These are phyloP conservation scores for Alternaria brassicicola DNA, from an alignment of 2,329 filamentous ascomycete species.

Conservation along the genomic window DNA sequence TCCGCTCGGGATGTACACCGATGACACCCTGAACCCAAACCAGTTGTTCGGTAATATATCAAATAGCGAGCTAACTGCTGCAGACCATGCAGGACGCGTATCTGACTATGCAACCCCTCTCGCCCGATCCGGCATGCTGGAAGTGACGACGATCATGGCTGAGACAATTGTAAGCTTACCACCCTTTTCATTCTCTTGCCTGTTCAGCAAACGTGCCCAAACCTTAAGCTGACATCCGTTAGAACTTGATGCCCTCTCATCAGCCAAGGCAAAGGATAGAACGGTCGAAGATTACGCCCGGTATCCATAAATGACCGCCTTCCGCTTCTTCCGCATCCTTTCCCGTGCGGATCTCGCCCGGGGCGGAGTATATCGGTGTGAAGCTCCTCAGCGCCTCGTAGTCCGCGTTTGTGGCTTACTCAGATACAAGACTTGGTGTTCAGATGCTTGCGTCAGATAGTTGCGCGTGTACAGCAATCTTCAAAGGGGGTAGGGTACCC, in stretches of 20 bases:
- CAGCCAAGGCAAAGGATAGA: not conserved
- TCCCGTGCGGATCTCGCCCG: conserved; percentile 2
- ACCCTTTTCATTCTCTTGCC: not conserved
- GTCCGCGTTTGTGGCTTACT: not conserved
- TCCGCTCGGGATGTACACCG: not conserved
- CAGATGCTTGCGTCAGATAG: not conserved
- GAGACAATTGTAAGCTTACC: conserved; percentile 15
- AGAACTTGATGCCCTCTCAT: not conserved
- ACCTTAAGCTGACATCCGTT: not conserved
- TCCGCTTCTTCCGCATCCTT: conserved; percentile 30
- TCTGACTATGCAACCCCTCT: not conserved
- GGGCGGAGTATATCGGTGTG: conserved; percentile 8
- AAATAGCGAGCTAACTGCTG: not conserved
- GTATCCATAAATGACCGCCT: conserved; percentile 13
- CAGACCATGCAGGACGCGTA: not conserved
- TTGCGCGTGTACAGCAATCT: not conserved
- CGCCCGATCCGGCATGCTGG: conserved; percentile 1
- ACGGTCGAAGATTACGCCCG: not conserved
- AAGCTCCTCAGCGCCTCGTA: not conserved
- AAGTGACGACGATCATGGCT: not conserved
- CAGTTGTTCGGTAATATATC: not conserved
- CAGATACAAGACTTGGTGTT: not conserved
- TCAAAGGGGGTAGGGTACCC: not conserved
- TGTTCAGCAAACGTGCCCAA: not conserved
- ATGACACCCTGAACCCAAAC: not conserved